Percentiles rank a stretch among this genome's conserved stretches.
Conservation (phyloP, 169 alveolate genomes). For the Plasmodium berghei region DNA sequence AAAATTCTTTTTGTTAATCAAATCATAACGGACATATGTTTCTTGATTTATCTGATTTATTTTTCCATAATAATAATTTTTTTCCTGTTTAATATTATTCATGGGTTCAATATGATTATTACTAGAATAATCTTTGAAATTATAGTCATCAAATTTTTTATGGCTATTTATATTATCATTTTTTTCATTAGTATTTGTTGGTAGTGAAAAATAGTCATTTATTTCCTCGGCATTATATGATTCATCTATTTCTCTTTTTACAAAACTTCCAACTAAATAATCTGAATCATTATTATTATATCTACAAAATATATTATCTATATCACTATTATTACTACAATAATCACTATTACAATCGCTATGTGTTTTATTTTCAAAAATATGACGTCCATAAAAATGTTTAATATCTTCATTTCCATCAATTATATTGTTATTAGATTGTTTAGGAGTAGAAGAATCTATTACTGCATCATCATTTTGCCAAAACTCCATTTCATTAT, state of each 20-base stretch:
- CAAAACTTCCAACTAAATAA: slow-evolving; percentile 9
- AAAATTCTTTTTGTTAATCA: too few species aligned
- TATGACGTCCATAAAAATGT: not conserved
- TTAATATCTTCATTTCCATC: not conserved
- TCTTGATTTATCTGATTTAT: too few species aligned
- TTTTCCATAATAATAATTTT: too few species aligned
- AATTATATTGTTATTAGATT: not conserved
- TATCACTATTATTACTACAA: not conserved
- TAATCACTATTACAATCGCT: slow-evolving; percentile 17
- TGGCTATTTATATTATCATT: not conserved
- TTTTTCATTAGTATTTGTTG: too few species aligned
- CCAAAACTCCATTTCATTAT: slow-evolving; percentile 75
- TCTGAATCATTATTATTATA: not conserved
- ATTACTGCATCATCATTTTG: slow-evolving; percentile 45
- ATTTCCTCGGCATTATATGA: slow-evolving; percentile 43
- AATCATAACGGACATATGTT: too few species aligned
- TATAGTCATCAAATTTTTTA: not conserved
- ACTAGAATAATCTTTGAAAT: too few species aligned
- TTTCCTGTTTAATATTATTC: too few species aligned
- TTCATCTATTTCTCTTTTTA: slow-evolving; percentile 57
- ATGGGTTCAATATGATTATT: too few species aligned
- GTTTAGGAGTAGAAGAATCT: not conserved
- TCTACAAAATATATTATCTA: too few species aligned
- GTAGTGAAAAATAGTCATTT: slow-evolving; percentile 33
- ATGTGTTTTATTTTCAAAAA: not conserved